Evolutionary conservation across 1,139 yeast genomes (phyloP).

Genomic region (Geotrichum aggregatum): DNA sequence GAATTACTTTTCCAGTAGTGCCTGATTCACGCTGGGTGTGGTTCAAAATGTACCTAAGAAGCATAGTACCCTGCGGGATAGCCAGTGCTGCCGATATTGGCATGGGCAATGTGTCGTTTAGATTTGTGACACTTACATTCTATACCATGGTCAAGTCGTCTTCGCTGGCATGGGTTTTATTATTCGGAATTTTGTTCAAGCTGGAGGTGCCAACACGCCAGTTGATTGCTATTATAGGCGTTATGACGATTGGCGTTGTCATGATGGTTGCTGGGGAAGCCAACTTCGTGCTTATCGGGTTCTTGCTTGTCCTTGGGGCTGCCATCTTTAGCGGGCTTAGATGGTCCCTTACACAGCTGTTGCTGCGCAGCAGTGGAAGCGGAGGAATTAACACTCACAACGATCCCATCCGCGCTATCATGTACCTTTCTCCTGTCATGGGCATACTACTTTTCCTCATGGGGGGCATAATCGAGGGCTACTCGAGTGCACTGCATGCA

Average conservation of each 20-base stretch:
- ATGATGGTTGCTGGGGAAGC: constrained; percentile 69
- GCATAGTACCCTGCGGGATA: constrained; percentile 76
- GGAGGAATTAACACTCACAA: constrained; percentile 31
- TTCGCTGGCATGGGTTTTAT: constrained; percentile 75
- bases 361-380: constrained; percentile 44
- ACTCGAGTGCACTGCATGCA: constrained; percentile 49
- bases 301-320: constrained; percentile 67
- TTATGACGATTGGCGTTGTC: constrained; percentile 78
- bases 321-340: constrained; percentile 82
- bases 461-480: constrained; percentile 66
- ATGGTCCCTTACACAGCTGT: constrained; percentile 90
- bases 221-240: constrained; percentile 59
- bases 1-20: no score
- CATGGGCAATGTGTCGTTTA: constrained; percentile 76
- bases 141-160: constrained; percentile 93
- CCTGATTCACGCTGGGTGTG: constrained; percentile 11
- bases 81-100: constrained; percentile 95
- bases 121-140: constrained; percentile 71
- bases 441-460: constrained; percentile 54
- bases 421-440: constrained; percentile 84
- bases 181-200: constrained; percentile 77
- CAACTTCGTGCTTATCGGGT: constrained; percentile 49
- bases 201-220: constrained; percentile 69
- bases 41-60: constrained; percentile 36
- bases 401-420: constrained; percentile 79